These are phyloP conservation scores for Rubroboletus satanas DNA, from an alignment of 768 basidiomycete species.

Conservation along the genomic window DNA sequence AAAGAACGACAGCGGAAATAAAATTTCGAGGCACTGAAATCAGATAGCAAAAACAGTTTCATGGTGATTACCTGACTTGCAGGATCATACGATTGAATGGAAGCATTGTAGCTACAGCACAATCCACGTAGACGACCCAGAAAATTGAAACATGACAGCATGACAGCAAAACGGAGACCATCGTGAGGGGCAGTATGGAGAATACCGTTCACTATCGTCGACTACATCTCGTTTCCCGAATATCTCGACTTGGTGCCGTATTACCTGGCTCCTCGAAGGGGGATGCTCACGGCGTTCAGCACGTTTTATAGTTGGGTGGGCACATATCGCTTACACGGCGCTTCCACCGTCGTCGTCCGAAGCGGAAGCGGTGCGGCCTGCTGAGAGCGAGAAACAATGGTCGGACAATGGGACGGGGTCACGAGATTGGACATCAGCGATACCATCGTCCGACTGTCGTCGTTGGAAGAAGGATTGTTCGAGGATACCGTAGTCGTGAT, in stretches of 20 bases:
- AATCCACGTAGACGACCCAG: no score
- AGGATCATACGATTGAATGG: no score
- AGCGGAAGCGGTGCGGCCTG: no score
- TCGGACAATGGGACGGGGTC: slow-evolving; percentile 2
- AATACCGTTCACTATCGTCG: no score
- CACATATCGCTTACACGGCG: slow-evolving; percentile 87
- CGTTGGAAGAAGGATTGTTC: slow-evolving; percentile 57
- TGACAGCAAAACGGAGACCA: no score
- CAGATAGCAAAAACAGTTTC: no score
- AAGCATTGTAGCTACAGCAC: no score
- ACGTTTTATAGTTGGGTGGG: slow-evolving; percentile 62
- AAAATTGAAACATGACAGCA: no score
- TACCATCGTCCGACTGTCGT: slow-evolving; percentile 73
- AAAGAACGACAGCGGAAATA: no score
- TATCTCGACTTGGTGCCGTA: slow-evolving; percentile 81
- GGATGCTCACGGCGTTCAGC: neutral
- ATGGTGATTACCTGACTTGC: no score
- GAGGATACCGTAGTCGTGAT: neutral
- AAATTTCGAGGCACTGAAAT: no score
- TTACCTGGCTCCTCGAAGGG: neutral
- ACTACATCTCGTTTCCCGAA: slow-evolving; percentile 86
- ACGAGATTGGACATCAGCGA: slow-evolving; percentile 90
- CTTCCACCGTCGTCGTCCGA: slow-evolving; percentile 43
- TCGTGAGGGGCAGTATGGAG: slow-evolving; percentile 29
- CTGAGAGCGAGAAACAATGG: slow-evolving; percentile 10